Percentiles rank a stretch among this genome's conserved stretches.
Conservation (phyloP, 495 filamentous ascomycete species). For the Penicillium desertorum region DNA sequence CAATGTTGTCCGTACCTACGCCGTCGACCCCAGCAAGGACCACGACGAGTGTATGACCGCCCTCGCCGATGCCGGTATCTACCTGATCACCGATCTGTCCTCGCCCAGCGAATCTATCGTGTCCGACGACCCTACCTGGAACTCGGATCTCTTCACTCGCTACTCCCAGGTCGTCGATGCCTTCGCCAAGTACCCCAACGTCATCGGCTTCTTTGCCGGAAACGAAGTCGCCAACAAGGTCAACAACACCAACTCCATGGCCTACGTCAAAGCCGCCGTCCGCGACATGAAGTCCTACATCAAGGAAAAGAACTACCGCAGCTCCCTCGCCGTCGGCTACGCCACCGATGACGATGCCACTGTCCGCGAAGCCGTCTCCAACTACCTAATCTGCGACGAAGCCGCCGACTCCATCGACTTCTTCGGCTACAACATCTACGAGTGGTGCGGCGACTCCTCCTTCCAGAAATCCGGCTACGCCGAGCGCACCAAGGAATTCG, state of each 20-base stretch:
- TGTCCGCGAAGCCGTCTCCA: slow-evolving; percentile 73
- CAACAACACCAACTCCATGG: slow-evolving; percentile 82
- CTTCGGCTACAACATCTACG: slow-evolving; percentile 99
- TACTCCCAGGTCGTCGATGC: slow-evolving; percentile 88
- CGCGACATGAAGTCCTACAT: slow-evolving; percentile 96
- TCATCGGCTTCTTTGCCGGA: slow-evolving; percentile 95
- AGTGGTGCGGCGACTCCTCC: slow-evolving; percentile 87
- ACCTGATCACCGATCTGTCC: slow-evolving; percentile 87
- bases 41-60: slow-evolving; percentile 83
- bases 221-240: slow-evolving; percentile 90
- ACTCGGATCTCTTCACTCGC: slow-evolving; percentile 69
- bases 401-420: slow-evolving; percentile 74
- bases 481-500: slow-evolving; percentile 78
- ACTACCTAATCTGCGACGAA: slow-evolving; percentile 92
- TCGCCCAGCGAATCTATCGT: slow-evolving; percentile 81
- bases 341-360: slow-evolving; percentile 87
- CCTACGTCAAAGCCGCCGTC: slow-evolving; percentile 95
- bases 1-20: slow-evolving; percentile 94
- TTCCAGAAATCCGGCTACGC: slow-evolving; percentile 74
- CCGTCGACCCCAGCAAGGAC: slow-evolving; percentile 75
- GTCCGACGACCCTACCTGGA: slow-evolving; percentile 74
- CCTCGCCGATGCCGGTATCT: slow-evolving; percentile 88
- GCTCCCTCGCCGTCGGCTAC: slow-evolving; percentile 80
- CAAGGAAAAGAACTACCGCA: slow-evolving; percentile 69
- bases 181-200: slow-evolving; percentile 78